Percentiles rank a stretch among this genome's conserved stretches.
These are phyloP conservation scores for Gynochthodes officinalis DNA, from an alignment of 257 asterid genomes.

Conservation along the genomic window DNA sequence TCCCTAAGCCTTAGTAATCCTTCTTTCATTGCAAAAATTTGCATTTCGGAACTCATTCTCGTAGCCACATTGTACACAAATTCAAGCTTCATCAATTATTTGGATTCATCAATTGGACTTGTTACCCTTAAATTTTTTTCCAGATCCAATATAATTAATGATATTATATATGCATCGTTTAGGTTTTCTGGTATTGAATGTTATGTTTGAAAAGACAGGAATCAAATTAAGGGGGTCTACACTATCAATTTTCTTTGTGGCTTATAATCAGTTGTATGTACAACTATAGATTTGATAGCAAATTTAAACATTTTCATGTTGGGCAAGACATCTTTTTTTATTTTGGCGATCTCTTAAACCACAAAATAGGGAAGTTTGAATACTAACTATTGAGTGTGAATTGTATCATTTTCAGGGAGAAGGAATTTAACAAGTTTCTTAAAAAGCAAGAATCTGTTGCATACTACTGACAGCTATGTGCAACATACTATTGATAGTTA, in stretches of 20 bases:
- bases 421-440: slow-evolving; percentile 14
- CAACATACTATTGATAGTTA: slow-evolving; percentile 9
- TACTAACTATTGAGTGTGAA: not conserved
- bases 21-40: not conserved
- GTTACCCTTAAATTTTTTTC: not conserved
- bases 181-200: not conserved
- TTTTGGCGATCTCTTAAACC: slow-evolving; percentile 10
- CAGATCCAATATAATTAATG: not conserved
- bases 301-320: slow-evolving; percentile 9
- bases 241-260: too few species aligned
- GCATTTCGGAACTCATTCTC: not conserved
- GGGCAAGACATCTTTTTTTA: slow-evolving; percentile 12
- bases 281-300: not conserved
- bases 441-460: slow-evolving; percentile 12
- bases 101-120: not conserved
- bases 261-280: too few species aligned
- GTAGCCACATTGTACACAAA: not conserved
- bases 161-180: not conserved
- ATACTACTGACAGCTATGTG: slow-evolving; percentile 15
- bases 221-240: too few species aligned
- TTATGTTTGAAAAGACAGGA: not conserved
- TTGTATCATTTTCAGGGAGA: slow-evolving; percentile 18
- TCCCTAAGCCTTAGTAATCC: not conserved
- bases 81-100: not conserved
- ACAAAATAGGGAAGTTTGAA: too few species aligned